Evolutionary conservation across 2,329 filamentous ascomycete genomes (phyloP), one percentile per base, ranked within the genome.

Genomic region (Coniochaeta pulveracea): DNA sequence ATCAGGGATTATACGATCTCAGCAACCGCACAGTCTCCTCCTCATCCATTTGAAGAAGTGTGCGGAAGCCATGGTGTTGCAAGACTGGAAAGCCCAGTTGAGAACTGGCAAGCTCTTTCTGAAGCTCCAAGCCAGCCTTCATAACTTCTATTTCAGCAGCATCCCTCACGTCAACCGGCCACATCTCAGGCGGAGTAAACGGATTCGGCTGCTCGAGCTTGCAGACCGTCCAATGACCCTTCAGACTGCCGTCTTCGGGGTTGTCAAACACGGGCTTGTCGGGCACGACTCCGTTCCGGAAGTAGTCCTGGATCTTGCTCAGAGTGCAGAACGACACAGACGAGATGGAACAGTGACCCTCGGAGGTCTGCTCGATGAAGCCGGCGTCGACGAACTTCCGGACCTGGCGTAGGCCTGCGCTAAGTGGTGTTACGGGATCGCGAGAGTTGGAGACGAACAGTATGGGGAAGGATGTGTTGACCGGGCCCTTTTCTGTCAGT

Each of bases 351-450:
- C 54, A 57, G 35, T 62, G 58, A 2, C 58, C 58, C 30, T 45
- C 40, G 2, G 48, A 42, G 11, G 44, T 37, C 37, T 59, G 55
- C 46, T 59, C 57, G 3, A 62, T 38, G 21, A 62, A 43, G 19
- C 56, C 55, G 4, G 57, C 49, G 26, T 47, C 46, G 6, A 48
- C 42, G 37, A 61, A 61, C 38, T 52, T 51, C 18, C 45, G 48
- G 17, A 56, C 49, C 56, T 58, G 59, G 14, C 51, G 50, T 15
- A 63, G 51, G 2, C 62, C 67, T 26, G 61, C 60, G 26, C 45
- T 42, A 5, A 76, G 49, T 3, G 72, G 72, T 0, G 73, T 77
- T 12, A 77, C 71, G 1, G 72, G 72, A 36, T 78, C 73, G 10
- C 66, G 57, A 0, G 63, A 67, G 43, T 70, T 76, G 22, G 64